Percentiles rank a stretch among this genome's conserved stretches.
These are phyloP conservation scores for Diplodia mutila DNA, from an alignment of 2,329 filamentous ascomycete genomes.

Conservation along the genomic window DNA sequence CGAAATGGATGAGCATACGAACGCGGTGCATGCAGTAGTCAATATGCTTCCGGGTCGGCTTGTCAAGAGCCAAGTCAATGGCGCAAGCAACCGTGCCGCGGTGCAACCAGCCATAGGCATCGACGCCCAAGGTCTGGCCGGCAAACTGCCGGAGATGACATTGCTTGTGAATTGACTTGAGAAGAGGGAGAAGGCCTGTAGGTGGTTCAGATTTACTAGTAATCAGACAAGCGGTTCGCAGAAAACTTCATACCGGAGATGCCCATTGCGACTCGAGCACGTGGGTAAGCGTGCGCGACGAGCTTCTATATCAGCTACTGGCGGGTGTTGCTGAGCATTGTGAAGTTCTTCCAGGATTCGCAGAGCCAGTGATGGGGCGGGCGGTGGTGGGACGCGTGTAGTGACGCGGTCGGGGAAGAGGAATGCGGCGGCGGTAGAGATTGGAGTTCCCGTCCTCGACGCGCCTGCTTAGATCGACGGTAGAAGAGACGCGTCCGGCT, in stretches of 20 bases:
- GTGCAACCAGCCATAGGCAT: constrained; percentile 98
- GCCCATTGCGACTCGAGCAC: constrained; percentile 39
- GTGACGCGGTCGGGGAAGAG: not conserved
- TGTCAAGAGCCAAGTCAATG: constrained; percentile 84
- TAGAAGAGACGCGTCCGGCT: constrained; percentile 12
- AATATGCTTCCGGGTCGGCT: constrained; percentile 88
- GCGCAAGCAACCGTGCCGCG: constrained; percentile 89
- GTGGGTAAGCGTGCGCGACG: not conserved
- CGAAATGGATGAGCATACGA: constrained; percentile 91
- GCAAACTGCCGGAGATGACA: constrained; percentile 83
- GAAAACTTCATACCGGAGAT: constrained; percentile 41
- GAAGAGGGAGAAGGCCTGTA: constrained; percentile 81
- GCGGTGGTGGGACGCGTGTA: constrained; percentile 7
- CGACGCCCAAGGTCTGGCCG: constrained; percentile 89
- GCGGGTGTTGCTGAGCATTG: not conserved
- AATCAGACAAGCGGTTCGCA: not conserved
- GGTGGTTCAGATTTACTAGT: constrained; percentile 29
- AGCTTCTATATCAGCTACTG: constrained; percentile 9
- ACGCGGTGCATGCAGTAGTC: constrained; percentile 89
- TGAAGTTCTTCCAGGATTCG: not conserved
- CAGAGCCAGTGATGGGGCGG: not conserved
- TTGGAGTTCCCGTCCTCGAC: constrained; percentile 12
- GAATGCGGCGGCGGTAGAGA: constrained; percentile 11
- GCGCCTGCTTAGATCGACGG: constrained; percentile 8
- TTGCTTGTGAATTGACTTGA: constrained; percentile 95